Evolutionary conservation across 2,329 filamentous ascomycete genomes (phyloP), one percentile per base, ranked within the genome.

Genomic region (Xylariaceae sp.): DNA sequence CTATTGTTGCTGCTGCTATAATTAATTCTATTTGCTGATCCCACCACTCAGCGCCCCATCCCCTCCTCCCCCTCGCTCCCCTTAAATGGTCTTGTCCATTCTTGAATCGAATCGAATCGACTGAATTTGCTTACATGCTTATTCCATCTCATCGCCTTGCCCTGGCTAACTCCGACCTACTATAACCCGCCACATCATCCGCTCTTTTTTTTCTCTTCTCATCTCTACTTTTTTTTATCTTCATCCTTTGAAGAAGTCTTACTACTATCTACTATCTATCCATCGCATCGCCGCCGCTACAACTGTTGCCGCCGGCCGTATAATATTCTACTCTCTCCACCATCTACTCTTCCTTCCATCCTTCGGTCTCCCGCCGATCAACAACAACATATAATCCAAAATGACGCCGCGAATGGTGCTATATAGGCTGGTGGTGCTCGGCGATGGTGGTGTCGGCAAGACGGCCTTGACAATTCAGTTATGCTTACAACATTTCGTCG

Each of bases 401-500:
- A 94, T 94, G 90, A 87, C 90, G 78, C 89, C 89, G 72, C 92
- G 93, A 82, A 95, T 95, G 91, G 92, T 92, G 73, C 79, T 96
- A 75, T 95, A 96, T 81, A 96, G 96, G 79, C 78, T 96, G 82
- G 92, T 96, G 84, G 92, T 96, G 78, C 80, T 96, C 65, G 92
- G 92, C 70, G 92, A 96, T 74, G 92, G 92, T 78, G 92, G 92
- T 77, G 92, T 96, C 63, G 92, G 92, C 69, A 96, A 96, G 78
- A 96, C 92, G 55, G 92, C 92, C 71, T 80, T 96, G 73, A 96
- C 92, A 60, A 96, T 96, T 73, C 92, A 99, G 86, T 82, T 99
- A 70, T 97, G 94, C 75, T 79, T 97, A 72, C 95, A 97, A 77
- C 94, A 99, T 77, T 99, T 99, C 74, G 92, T 97, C 71, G 93